Evolutionary conservation across 345 rosid genomes (phyloP).

Genomic region (Kandelia obovata): DNA sequence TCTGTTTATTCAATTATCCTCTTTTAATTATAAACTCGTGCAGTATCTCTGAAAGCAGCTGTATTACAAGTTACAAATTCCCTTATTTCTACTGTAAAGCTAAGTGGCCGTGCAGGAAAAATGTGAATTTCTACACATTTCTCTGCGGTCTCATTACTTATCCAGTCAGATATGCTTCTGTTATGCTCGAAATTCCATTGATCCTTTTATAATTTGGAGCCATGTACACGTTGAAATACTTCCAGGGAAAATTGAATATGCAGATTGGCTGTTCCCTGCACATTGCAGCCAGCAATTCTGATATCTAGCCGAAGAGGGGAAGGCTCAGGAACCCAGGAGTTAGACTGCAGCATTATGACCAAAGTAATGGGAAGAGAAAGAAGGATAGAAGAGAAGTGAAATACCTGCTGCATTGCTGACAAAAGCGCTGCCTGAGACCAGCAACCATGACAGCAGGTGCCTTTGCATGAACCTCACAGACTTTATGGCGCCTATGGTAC

Average conservation of each 20-base stretch:
- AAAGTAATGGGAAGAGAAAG: neutral
- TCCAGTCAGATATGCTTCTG: neutral
- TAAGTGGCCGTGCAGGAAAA: neutral
- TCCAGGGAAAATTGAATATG: no score
- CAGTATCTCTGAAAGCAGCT: neutral
- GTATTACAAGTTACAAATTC: neutral
- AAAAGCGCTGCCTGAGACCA: constrained; percentile 73
- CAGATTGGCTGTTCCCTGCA: no score
- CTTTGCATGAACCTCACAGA: constrained; percentile 84
- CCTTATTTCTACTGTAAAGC: neutral
- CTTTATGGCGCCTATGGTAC: constrained; percentile 83
- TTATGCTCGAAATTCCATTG: no score
- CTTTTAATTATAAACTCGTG: no score
- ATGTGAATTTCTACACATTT: no score
- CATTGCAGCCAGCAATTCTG: no score
- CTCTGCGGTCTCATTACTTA: neutral
- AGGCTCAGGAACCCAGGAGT: no score
- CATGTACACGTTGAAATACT: no score
- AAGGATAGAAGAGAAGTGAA: neutral
- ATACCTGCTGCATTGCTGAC: constrained; percentile 98
- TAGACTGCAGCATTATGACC: neutral
- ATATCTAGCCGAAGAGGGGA: no score
- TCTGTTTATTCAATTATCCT: no score
- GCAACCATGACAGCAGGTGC: constrained; percentile 55
- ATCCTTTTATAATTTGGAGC: no score